phyloP scores from a whole-genome alignment of 2,329 filamentous ascomycete genomes.

The Massarina eburnea region DNA sequence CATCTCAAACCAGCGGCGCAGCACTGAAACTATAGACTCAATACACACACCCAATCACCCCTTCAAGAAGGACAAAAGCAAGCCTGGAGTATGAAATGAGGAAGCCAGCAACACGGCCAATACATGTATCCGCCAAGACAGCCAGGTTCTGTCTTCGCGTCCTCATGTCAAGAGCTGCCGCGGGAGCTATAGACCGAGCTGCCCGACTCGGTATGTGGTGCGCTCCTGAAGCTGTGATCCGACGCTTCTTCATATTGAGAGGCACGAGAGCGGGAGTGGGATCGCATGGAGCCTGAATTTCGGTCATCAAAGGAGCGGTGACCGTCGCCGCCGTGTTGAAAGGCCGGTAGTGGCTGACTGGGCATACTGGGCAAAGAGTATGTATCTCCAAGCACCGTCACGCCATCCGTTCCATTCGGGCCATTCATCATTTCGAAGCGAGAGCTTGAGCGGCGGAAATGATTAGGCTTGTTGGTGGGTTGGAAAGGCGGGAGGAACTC shows the following conservation, averaged over 20 bases:
- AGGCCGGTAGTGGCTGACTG: constrained; percentile 17
- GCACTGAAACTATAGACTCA: not conserved
- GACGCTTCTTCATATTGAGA: constrained; percentile 22
- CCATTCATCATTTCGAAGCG: constrained; percentile 1
- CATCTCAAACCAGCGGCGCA: not conserved
- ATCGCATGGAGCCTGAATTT: constrained; percentile 11
- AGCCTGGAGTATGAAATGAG: constrained; percentile 34
- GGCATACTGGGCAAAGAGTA: constrained; percentile 17
- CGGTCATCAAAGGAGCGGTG: constrained; percentile 20
- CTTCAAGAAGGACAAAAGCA: constrained; percentile 37
- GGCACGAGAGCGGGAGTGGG: constrained; percentile 4
- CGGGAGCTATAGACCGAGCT: constrained; percentile 23
- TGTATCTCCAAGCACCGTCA: constrained; percentile 2
- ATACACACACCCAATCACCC: not conserved
- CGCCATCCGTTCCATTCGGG: not conserved
- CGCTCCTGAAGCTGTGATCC: constrained; percentile 27
- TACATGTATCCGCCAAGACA: constrained; percentile 30
- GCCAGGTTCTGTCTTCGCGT: constrained; percentile 24
- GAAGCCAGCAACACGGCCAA: constrained; percentile 37
- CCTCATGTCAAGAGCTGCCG: constrained; percentile 27
- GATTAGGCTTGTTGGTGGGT: constrained; percentile 9
- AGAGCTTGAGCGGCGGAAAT: constrained; percentile 3
- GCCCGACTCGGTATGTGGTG: constrained; percentile 30
- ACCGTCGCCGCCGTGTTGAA: constrained; percentile 29
- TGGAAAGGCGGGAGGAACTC: constrained; percentile 18